These are phyloP conservation scores for Fonsecaea pedrosoi DNA, from an alignment of 2,329 filamentous ascomycete genomes.

Conservation along the genomic window DNA sequence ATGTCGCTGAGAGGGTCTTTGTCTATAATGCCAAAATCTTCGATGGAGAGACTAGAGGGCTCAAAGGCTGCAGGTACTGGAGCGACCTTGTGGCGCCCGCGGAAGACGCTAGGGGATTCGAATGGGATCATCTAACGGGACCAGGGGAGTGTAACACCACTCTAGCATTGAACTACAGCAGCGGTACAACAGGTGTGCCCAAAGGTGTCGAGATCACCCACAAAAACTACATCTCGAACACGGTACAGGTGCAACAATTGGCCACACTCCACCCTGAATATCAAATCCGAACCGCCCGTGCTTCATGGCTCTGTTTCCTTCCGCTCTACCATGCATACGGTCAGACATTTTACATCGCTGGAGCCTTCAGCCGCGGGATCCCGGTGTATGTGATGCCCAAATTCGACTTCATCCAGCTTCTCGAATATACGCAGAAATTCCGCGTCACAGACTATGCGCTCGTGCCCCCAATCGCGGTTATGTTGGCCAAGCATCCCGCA, in stretches of 20 bases:
- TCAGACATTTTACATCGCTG: conserved; percentile 73
- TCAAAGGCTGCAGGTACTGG: conserved; percentile 37
- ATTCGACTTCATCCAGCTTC: conserved; percentile 76
- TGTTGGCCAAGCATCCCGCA: conserved; percentile 73
- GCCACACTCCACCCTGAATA: conserved; percentile 57
- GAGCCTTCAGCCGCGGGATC: conserved; percentile 61
- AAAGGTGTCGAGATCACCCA: conserved; percentile 88
- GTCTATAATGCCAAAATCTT: conserved; percentile 37
- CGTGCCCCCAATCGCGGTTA: conserved; percentile 78
- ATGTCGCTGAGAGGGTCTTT: conserved; percentile 34
- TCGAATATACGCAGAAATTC: conserved; percentile 71
- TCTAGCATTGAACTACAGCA: conserved; percentile 76
- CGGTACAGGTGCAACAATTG: conserved; percentile 32
- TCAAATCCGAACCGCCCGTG: conserved; percentile 51
- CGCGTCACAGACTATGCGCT: conserved; percentile 70
- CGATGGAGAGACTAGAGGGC: conserved; percentile 26
- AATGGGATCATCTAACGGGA: conserved; percentile 43
- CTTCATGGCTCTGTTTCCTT: conserved; percentile 68
- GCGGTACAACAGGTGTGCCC: conserved; percentile 76
- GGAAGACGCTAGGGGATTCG: conserved; percentile 36
- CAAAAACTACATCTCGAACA: conserved; percentile 74
- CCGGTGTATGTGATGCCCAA: conserved; percentile 79
- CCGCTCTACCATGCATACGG: conserved; percentile 78
- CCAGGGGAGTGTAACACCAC: conserved; percentile 54
- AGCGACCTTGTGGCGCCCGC: conserved; percentile 32